These are phyloP conservation scores for Senecio squalidus DNA, from an alignment of 140 eudicot species.

Conservation along the genomic window DNA sequence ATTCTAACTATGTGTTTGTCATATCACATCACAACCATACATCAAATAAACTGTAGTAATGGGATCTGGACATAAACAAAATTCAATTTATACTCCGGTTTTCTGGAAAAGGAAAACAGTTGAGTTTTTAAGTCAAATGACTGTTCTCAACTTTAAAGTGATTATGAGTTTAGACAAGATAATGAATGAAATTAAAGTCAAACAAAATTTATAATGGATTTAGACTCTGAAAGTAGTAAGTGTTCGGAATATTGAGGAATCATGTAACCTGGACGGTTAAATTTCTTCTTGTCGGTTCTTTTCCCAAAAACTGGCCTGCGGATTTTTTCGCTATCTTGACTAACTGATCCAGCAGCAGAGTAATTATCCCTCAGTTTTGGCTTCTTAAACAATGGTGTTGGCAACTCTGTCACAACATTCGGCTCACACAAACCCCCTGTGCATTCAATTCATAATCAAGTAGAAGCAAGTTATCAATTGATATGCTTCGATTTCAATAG, in stretches of 20 bases:
- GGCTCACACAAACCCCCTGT: conserved; percentile 50
- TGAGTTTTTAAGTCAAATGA: background rate
- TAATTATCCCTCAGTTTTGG: conserved; percentile 38
- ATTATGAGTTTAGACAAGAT: background rate
- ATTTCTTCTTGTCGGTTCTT: conserved; percentile 29
- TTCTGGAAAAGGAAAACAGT: background rate
- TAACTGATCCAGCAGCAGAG: conserved; percentile 6
- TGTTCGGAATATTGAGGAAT: background rate
- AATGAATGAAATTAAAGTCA: background rate
- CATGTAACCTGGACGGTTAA: conserved; percentile 30
- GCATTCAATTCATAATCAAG: conserved; percentile 2
- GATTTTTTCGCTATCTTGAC: conserved; percentile 8
- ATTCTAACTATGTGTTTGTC: background rate
- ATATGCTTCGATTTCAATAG: too few species aligned
- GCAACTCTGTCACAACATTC: conserved; percentile 66
- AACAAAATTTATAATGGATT: background rate
- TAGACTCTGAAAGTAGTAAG: background rate
- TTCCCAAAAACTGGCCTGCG: conserved; percentile 33
- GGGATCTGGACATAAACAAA: background rate
- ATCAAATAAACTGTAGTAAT: background rate
- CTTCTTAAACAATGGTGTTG: conserved; percentile 48
- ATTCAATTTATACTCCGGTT: background rate
- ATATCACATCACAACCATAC: background rate
- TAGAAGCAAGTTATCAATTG: background rate
- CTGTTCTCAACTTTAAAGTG: background rate